Evolutionary conservation across 2,329 filamentous ascomycete genomes (phyloP).

Genomic region (Arthroderma sp.): DNA sequence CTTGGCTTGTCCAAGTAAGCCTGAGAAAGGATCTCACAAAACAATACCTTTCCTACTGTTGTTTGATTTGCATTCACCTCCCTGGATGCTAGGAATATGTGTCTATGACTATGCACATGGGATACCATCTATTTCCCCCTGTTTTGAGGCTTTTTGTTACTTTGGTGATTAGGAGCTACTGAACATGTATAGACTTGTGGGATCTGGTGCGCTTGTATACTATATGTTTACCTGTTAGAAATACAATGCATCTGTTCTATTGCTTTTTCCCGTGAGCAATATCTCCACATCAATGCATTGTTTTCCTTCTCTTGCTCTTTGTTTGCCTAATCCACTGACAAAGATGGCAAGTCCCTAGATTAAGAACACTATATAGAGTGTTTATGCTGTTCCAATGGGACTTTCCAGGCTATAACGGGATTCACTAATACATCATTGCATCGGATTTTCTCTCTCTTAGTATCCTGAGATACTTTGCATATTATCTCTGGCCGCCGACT

Average conservation of each 20-base stretch:
- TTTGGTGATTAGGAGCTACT: slow-evolving; percentile 10
- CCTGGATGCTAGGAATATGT: slow-evolving; percentile 9
- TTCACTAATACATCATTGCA: neutral
- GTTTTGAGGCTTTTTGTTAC: slow-evolving; percentile 7
- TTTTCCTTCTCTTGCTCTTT: slow-evolving; percentile 10
- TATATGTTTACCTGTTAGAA: slow-evolving; percentile 7
- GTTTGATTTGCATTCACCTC: slow-evolving; percentile 7
- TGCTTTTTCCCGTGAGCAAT: slow-evolving; percentile 5
- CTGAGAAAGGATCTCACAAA: neutral
- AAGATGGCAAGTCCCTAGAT: neutral
- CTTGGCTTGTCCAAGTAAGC: slow-evolving; percentile 42
- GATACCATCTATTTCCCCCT: slow-evolving; percentile 5
- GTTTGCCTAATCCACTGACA: neutral
- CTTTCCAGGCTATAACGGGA: neutral
- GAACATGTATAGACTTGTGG: slow-evolving; percentile 12
- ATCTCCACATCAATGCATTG: slow-evolving; percentile 8
- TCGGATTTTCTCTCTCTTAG: neutral
- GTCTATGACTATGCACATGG: slow-evolving; percentile 11
- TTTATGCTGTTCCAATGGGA: neutral
- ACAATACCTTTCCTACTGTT: neutral
- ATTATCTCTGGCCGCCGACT: neutral
- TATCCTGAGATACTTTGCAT: neutral
- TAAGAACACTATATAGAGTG: neutral
- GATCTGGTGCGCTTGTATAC: slow-evolving; percentile 12
- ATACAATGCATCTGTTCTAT: slow-evolving; percentile 6